phyloP scores from a whole-genome alignment of 2,329 filamentous ascomycete species.

The Periconia digitata region DNA sequence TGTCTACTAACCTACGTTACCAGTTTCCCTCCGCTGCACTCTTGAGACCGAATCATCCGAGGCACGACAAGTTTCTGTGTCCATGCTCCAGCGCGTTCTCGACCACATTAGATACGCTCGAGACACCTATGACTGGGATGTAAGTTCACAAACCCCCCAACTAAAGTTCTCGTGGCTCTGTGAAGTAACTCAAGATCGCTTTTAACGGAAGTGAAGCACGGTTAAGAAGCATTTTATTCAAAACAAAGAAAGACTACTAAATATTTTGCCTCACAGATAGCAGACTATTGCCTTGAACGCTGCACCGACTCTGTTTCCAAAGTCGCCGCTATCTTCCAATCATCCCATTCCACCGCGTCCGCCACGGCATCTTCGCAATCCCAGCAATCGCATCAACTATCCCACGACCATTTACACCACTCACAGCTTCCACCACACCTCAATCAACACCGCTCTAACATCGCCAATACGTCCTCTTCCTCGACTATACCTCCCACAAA shows the following conservation, averaged over 20 bases:
- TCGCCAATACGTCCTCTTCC: too few relatives aligned
- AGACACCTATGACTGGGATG: slow-evolving; percentile 57
- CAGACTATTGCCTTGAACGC: slow-evolving; percentile 55
- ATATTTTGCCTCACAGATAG: slow-evolving; percentile 33
- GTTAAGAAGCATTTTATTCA: too few relatives aligned
- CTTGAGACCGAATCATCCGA: slow-evolving; percentile 53
- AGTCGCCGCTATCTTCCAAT: slow-evolving; percentile 32
- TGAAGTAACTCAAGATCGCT: too few relatives aligned
- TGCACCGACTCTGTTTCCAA: slow-evolving; percentile 41
- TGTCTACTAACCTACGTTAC: neutral
- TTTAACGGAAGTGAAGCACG: too few relatives aligned
- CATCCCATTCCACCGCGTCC: neutral
- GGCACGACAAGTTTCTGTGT: slow-evolving; percentile 49
- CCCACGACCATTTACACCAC: neutral
- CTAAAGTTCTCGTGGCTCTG: too few relatives aligned
- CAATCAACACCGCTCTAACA: too few relatives aligned
- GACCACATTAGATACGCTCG: slow-evolving; percentile 51
- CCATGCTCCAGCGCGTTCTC: slow-evolving; percentile 52
- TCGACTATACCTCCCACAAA: too few relatives aligned
- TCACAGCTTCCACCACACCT: neutral
- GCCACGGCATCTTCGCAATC: neutral
- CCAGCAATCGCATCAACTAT: neutral
- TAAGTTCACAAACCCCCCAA: slow-evolving; percentile 5
- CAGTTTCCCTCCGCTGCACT: slow-evolving; percentile 53
- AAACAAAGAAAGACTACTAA: neutral